These are phyloP conservation scores for Entrophospora sp. DNA, from an alignment of 192 early-diverging fungal genomes.

Conservation along the genomic window DNA sequence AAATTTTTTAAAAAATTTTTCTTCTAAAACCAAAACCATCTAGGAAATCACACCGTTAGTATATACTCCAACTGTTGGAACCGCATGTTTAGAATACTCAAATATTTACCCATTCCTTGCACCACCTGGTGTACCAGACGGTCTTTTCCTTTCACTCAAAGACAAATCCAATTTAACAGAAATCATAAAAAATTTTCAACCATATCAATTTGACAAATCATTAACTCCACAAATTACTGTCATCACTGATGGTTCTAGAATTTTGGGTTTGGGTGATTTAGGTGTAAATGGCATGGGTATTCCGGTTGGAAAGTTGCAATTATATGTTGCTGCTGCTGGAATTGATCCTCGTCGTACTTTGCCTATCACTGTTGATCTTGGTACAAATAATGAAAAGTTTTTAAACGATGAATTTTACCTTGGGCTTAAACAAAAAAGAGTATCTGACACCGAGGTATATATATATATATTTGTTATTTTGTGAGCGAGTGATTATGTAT, in stretches of 20 bases:
- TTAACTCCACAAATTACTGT: conserved; percentile 78
- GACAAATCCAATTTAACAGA: conserved; percentile 66
- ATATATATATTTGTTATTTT: background rate
- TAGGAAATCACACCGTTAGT: conserved; percentile 72
- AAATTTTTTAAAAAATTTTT: background rate
- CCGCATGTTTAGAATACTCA: conserved; percentile 81
- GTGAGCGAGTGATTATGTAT: conserved; percentile 18
- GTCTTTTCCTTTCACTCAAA: conserved; percentile 77
- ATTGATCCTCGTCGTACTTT: conserved; percentile 79
- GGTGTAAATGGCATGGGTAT: conserved; percentile 96
- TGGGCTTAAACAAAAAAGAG: conserved; percentile 63
- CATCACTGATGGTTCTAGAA: conserved; percentile 90
- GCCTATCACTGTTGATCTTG: conserved; percentile 87
- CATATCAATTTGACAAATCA: conserved; percentile 43
- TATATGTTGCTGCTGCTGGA: conserved; percentile 81
- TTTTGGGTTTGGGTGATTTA: conserved; percentile 89
- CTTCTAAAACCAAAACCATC: background rate
- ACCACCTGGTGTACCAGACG: conserved; percentile 65
- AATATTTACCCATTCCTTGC: conserved; percentile 80
- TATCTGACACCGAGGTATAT: conserved; percentile 42
- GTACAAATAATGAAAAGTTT: conserved; percentile 77
- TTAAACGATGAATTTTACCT: conserved; percentile 86
- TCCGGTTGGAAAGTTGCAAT: conserved; percentile 88
- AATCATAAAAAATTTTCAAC: conserved; percentile 72
- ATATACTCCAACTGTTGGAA: conserved; percentile 78